A percentile compares a stretch with the other conserved stretches of the same genome.
Evolutionary conservation across 805 yeast genomes (phyloP).

Genomic region (Kuraishia capsulata): DNA sequence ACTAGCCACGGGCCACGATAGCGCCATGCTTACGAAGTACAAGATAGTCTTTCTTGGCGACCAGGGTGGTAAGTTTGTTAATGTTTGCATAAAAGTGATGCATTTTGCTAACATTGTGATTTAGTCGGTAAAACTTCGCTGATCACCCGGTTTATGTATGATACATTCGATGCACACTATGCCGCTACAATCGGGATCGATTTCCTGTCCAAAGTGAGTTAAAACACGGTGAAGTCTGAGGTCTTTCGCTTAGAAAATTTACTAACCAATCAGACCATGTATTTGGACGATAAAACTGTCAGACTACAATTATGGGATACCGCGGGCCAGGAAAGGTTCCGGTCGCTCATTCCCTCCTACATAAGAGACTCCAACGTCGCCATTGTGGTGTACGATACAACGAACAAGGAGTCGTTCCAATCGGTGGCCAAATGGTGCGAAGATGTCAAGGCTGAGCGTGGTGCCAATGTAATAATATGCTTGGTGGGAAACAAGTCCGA

Average conservation of each 20-base stretch:
- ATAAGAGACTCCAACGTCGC: slow-evolving; percentile 97
- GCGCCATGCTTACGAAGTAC: slow-evolving; percentile 41
- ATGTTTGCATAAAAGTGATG: background rate
- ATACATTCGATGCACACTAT: slow-evolving; percentile 92
- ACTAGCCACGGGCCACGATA: background rate
- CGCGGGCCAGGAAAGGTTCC: slow-evolving; percentile 93
- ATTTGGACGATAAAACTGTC: slow-evolving; percentile 90
- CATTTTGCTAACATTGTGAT: background rate
- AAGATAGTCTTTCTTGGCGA: slow-evolving; percentile 97
- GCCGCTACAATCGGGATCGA: slow-evolving; percentile 97
- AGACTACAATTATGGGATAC: slow-evolving; percentile 97
- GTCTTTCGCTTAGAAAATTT: background rate
- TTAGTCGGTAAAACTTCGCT: slow-evolving; percentile 89
- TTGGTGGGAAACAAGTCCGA: slow-evolving; percentile 91
- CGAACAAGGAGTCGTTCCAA: slow-evolving; percentile 76
- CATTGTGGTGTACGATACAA: slow-evolving; percentile 89
- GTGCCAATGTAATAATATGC: slow-evolving; percentile 78
- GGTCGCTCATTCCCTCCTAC: slow-evolving; percentile 91
- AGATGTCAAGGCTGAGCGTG: slow-evolving; percentile 90
- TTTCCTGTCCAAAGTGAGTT: slow-evolving; percentile 63
- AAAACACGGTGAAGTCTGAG: slow-evolving; percentile 4
- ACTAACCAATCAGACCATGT: slow-evolving; percentile 51
- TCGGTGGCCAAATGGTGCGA: slow-evolving; percentile 87
- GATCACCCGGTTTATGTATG: slow-evolving; percentile 97
- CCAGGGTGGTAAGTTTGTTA: slow-evolving; percentile 54